Evolutionary conservation across 192 early-diverging fungal genomes (phyloP).

Genomic region (Coemansia sp.): DNA sequence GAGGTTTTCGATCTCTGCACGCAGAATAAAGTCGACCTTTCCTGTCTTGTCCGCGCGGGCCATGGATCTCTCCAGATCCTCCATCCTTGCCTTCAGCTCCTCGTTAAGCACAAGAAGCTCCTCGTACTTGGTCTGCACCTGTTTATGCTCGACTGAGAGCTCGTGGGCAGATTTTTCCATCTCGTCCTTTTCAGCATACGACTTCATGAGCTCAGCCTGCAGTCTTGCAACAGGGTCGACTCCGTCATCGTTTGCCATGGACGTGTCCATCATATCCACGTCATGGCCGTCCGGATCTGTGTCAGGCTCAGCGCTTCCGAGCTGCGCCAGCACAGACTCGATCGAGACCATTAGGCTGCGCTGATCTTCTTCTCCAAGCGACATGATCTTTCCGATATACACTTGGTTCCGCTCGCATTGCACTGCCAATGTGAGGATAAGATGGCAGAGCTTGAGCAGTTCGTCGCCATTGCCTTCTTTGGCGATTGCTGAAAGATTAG

Average conservation of each 20-base stretch:
- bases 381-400: slow-evolving; percentile 85
- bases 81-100: slow-evolving; percentile 69
- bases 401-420: slow-evolving; percentile 80
- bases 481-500: slow-evolving; percentile 83
- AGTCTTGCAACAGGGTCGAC: slow-evolving; percentile 45
- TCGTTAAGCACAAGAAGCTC: slow-evolving; percentile 70
- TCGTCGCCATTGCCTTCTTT: slow-evolving; percentile 74
- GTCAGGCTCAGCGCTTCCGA: slow-evolving; percentile 44
- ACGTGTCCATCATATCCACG: slow-evolving; percentile 35
- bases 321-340: slow-evolving; percentile 60
- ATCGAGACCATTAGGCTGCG: slow-evolving; percentile 88
- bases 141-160: slow-evolving; percentile 56
- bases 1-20: slow-evolving; percentile 83
- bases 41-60: slow-evolving; percentile 72
- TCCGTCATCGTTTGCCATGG: slow-evolving; percentile 19
- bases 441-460: slow-evolving; percentile 73
- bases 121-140: slow-evolving; percentile 58
- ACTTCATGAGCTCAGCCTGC: slow-evolving; percentile 55
- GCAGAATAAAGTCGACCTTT: slow-evolving; percentile 79
- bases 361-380: slow-evolving; percentile 68
- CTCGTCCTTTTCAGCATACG: slow-evolving; percentile 61
- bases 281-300: slow-evolving; percentile 38
- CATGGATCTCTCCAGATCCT: slow-evolving; percentile 76
- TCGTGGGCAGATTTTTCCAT: slow-evolving; percentile 57
- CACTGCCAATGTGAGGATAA: slow-evolving; percentile 85